Base-by-base conservation (phyloP, 2,329 filamentous ascomycete species). In the Davidsoniella eucalypti region DNA sequence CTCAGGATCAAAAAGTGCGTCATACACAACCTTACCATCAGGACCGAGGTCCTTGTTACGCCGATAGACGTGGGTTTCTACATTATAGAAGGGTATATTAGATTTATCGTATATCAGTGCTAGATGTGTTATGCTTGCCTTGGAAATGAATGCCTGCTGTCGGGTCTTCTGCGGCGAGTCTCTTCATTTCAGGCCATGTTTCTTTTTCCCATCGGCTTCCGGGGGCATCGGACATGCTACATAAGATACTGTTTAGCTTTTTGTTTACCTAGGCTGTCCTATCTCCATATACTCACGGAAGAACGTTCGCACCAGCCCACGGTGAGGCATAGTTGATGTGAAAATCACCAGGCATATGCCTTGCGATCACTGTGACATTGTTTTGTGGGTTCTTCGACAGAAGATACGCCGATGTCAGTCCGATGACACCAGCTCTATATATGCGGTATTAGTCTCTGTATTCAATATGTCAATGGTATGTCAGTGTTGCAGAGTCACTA, bases 301-400 rank as follows among this genome's bases (percentile, higher is more conserved):
- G 63, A 59, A 79, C 80, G 60, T 92, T 90, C 54, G 86, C 87
- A 12, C 87, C 87, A 3, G 87, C 87, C 83, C 85, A 93, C 1
- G 86, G 87, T 5, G 85, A 93, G 0, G 85, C 81, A 63, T 94
- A 95, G 69, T 93, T 83, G 57, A 88, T 82, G 56, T 90, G 84
- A 64, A 90, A 92, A 67, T 95, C 88, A 36, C 88, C 88, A 0
- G 88, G 88, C 82, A 94, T 92, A 61, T 94, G 84, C 60, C 90
- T 93, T 4, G 86, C 82, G 29, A 87, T 69, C 36, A 93, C 69
- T 0, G 84, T 87, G 55, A 93, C 62, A 16, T 56, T 60, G 54
- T 72, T 69, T 36, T 58, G 61, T 47, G 65, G 63, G 56, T 64
- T 63, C 56, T 64, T 69, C 5, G 71, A 65, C 33, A 75, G 63